Percentiles rank a stretch among this genome's conserved stretches.
These are phyloP conservation scores for Hypocrella siamensis DNA, from an alignment of 2,329 filamentous ascomycete species.

Conservation along the genomic window DNA sequence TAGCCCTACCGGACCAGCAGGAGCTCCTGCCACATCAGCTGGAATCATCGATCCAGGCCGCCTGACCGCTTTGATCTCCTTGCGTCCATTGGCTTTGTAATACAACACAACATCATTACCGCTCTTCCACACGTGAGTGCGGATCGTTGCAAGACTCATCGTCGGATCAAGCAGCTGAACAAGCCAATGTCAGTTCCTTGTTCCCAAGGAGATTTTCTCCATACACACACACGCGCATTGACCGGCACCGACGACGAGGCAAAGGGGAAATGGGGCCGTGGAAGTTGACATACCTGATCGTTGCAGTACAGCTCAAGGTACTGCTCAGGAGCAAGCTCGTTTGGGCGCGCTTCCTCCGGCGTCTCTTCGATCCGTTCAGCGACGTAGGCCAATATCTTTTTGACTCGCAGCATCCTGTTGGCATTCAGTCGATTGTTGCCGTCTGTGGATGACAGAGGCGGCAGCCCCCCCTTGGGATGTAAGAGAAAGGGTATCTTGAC, in stretches of 20 bases:
- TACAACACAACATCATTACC: constrained; percentile 83
- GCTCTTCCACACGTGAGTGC: constrained; percentile 85
- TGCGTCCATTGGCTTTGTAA: constrained; percentile 86
- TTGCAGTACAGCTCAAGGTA: constrained; percentile 94
- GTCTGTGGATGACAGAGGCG: constrained; percentile 58
- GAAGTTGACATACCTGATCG: constrained; percentile 54
- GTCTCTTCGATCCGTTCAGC: constrained; percentile 75
- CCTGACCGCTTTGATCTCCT: constrained; percentile 27
- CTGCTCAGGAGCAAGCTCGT: constrained; percentile 64
- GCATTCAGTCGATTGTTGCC: constrained; percentile 86
- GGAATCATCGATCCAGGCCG: constrained; percentile 5
- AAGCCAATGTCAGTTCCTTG: not conserved
- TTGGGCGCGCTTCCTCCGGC: constrained; percentile 40
- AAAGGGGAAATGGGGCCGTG: no score
- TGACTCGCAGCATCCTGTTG: constrained; percentile 88
- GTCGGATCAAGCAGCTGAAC: constrained; percentile 52
- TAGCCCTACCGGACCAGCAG: constrained; percentile 6
- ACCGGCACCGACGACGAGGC: no score
- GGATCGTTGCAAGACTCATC: constrained; percentile 88
- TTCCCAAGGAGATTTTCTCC: no score
- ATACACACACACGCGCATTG: no score
- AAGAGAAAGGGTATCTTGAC: constrained; percentile 93
- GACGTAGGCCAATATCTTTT: constrained; percentile 86
- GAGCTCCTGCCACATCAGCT: constrained; percentile 9
- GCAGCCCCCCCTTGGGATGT: constrained; percentile 61